Evolutionary conservation across 306 rosid genomes (phyloP).

Genomic region (Vigna reflexopilosa): DNA sequence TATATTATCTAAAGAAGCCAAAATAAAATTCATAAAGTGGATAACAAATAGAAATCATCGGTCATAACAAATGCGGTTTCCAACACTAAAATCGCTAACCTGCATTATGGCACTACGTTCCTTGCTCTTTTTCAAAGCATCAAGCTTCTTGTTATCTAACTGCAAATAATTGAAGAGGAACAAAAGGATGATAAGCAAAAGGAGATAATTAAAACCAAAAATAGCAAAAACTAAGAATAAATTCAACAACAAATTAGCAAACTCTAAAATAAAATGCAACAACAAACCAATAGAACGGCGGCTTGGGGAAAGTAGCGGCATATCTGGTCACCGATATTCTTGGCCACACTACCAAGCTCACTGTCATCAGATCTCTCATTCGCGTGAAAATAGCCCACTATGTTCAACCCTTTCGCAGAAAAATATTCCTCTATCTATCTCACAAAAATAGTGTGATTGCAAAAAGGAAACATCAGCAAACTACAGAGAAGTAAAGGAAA

Average conservation of each 20-base stretch:
- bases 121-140: constrained; percentile 71
- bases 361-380: constrained; percentile 92
- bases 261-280: not conserved
- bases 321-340: constrained; percentile 89
- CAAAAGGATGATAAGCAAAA: not conserved
- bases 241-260: not conserved
- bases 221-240: not conserved
- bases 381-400: constrained; percentile 93
- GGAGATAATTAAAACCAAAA: constrained; percentile 6
- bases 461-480: constrained; percentile 13
- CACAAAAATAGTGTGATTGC: constrained; percentile 18
- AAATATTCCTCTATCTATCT: constrained; percentile 83
- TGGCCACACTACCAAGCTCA: constrained; percentile 79
- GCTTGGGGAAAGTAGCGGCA: constrained; percentile 90
- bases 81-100: constrained; percentile 56
- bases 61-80: constrained; percentile 9
- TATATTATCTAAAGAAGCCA: constrained; percentile 7
- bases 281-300: constrained; percentile 76
- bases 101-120: constrained; percentile 73
- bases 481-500: not conserved
- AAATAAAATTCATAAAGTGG: constrained; percentile 5
- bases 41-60: not conserved
- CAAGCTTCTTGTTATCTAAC: constrained; percentile 92
- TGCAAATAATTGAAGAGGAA: constrained; percentile 42
- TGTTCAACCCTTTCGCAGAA: constrained; percentile 71